Conservation (phyloP, 768 basidiomycete genomes). For the Trametes coccinea region DNA sequence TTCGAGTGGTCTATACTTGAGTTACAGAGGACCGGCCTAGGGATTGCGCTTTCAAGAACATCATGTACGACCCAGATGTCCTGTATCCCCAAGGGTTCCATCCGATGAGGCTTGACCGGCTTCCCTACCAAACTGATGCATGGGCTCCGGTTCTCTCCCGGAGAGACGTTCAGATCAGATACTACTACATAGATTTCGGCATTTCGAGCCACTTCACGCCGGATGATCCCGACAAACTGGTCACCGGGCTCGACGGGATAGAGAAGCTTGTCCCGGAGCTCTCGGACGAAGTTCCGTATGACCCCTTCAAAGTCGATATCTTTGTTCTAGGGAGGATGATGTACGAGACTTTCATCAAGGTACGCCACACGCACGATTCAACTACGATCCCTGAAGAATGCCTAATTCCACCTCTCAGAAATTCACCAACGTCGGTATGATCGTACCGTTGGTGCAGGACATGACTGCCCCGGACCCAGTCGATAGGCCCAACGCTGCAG, state of each 20-base stretch:
- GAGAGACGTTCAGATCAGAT: slow-evolving; percentile 15
- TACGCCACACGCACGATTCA: not conserved
- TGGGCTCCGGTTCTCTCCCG: not conserved
- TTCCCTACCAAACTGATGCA: not conserved
- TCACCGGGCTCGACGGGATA: slow-evolving; percentile 18
- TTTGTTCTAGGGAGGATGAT: slow-evolving; percentile 26
- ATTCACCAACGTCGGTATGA: slow-evolving; percentile 9
- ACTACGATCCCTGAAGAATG: not conserved
- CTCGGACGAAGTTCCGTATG: slow-evolving; percentile 21
- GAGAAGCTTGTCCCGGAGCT: slow-evolving; percentile 28
- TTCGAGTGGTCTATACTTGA: too few species aligned
- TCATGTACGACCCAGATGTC: slow-evolving; percentile 26
- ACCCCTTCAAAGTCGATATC: slow-evolving; percentile 30
- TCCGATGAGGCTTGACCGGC: slow-evolving; percentile 3
- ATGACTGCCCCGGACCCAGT: not conserved
- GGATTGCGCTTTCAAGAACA: slow-evolving; percentile 23
- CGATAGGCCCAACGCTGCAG: slow-evolving; percentile 7
- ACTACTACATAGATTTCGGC: slow-evolving; percentile 33
- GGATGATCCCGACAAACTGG: slow-evolving; percentile 3
- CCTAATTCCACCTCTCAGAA: not conserved
- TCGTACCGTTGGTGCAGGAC: not conserved
- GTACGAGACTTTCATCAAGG: slow-evolving; percentile 6
- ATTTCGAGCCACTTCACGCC: slow-evolving; percentile 24
- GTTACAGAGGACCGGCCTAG: not conserved
- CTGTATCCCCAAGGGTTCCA: slow-evolving; percentile 28